phyloP scores from a whole-genome alignment of 116 monocot genomes.

The Zostera marina region DNA sequence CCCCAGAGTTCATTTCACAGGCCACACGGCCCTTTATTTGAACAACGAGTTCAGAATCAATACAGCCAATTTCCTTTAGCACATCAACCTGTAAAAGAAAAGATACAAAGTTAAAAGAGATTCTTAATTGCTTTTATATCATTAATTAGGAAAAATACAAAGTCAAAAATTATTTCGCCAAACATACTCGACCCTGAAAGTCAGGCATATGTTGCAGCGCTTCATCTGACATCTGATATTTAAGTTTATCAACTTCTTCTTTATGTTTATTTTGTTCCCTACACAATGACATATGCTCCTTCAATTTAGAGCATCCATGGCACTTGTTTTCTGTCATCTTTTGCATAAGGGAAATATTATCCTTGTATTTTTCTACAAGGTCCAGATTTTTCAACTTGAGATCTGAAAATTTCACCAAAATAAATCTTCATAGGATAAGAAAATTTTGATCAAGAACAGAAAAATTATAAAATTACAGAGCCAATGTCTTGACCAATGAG shows the following conservation, averaged over 20 bases:
- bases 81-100: slow-evolving; percentile 61
- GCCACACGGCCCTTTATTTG: slow-evolving; percentile 97
- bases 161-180: background rate
- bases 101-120: background rate
- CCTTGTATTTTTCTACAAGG: slow-evolving; percentile 44
- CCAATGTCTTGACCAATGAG: background rate
- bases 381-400: slow-evolving; percentile 69
- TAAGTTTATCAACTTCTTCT: slow-evolving; percentile 66
- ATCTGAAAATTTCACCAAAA: slow-evolving; percentile 29
- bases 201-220: slow-evolving; percentile 93
- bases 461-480: background rate
- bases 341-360: slow-evolving; percentile 44
- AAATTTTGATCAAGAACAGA: background rate
- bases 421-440: background rate
- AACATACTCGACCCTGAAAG: slow-evolving; percentile 85
- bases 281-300: slow-evolving; percentile 48
- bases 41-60: slow-evolving; percentile 81
- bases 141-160: background rate
- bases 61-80: slow-evolving; percentile 69
- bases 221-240: slow-evolving; percentile 94
- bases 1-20: slow-evolving; percentile 99
- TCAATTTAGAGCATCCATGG: slow-evolving; percentile 83
- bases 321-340: slow-evolving; percentile 79
- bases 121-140: background rate
- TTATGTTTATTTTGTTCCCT: slow-evolving; percentile 56